Evolutionary conservation across 371 early-diverging fungal species (phyloP), one percentile per base, ranked within the genome.

Genomic region (Mortierella sp.): DNA sequence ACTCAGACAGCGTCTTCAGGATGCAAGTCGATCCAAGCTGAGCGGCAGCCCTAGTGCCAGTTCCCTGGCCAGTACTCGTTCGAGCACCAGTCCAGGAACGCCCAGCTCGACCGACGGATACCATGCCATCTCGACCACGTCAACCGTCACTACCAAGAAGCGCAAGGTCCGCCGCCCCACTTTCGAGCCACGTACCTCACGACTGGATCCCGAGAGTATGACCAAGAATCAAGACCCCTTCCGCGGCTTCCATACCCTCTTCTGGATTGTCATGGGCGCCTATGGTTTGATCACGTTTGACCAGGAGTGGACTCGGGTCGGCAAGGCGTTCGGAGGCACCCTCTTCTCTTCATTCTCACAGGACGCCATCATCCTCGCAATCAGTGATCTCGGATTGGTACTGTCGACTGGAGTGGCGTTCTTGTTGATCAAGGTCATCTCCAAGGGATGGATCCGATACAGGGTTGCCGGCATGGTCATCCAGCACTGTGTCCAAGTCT

Each of bases 241-340:
- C 83, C 91, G 95, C n/a, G 98, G 98, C 1, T 96, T 97, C 71
- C 95, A 96, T 74, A 94, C 94, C 0, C 88, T 97, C 11, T 97
- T 97, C 86, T 98, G 98, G 98, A 91, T 96, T 39, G 90, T 91
- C 39, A 94, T 96, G 89, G 94, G 91, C 19, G 90, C 93, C 65
- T 96, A 95, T 77, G 89, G 94, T 8, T 69, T 96, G 26, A 92
- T 92, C 65, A 92, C 94, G 2, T 76, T 94, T 34, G 89, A 93
- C 24, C 84, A 91, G 34, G 94, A 94, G 74, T 94, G 90, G 84
- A 89, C 91, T 73, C 79, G 77, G 29, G 92, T 89, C 68, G 98
- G 98, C 40, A 88, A 88, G 29, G 73, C 92, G 22, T 73, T 97
- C 34, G 89, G 93, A 19, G 76, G 90, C 37, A 85, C 86, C 7